Evolutionary conservation across 164 flowering plant species (phyloP).

Genomic region (Dillenia turbinata): DNA sequence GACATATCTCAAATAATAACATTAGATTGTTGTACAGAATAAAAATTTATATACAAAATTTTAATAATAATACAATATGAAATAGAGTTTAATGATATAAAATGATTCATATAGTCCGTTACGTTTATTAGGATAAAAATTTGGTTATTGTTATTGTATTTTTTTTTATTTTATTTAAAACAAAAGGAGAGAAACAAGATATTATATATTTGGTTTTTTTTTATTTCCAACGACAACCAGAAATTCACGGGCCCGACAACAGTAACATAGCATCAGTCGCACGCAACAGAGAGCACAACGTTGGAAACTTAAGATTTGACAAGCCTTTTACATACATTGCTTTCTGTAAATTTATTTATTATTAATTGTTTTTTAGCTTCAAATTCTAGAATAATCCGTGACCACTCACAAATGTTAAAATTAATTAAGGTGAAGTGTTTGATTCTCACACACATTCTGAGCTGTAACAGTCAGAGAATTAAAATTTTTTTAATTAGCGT

Average conservation of each 20-base stretch:
- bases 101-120: no score
- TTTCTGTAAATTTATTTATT: constrained; percentile 1
- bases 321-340: background rate
- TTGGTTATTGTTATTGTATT: no score
- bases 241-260: constrained; percentile 26
- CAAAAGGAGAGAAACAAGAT: no score
- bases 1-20: no score
- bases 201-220: no score
- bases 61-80: no score
- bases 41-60: no score
- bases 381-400: constrained; percentile 38
- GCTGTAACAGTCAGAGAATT: no score
- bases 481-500: background rate
- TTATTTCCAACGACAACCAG: constrained; percentile 11
- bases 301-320: constrained; percentile 3
- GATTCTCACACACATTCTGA: background rate
- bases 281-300: background rate
- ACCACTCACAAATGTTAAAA: background rate
- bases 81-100: no score
- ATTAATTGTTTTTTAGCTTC: constrained; percentile 1
- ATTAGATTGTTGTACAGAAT: no score
- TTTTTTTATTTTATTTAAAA: no score
- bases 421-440: background rate
- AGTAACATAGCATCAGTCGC: constrained; percentile 1
- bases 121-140: no score